Percentiles rank a stretch among this genome's conserved stretches.
Evolutionary conservation across 2,329 filamentous ascomycete genomes (phyloP).

Genomic region (Apiospora pterosperma): DNA sequence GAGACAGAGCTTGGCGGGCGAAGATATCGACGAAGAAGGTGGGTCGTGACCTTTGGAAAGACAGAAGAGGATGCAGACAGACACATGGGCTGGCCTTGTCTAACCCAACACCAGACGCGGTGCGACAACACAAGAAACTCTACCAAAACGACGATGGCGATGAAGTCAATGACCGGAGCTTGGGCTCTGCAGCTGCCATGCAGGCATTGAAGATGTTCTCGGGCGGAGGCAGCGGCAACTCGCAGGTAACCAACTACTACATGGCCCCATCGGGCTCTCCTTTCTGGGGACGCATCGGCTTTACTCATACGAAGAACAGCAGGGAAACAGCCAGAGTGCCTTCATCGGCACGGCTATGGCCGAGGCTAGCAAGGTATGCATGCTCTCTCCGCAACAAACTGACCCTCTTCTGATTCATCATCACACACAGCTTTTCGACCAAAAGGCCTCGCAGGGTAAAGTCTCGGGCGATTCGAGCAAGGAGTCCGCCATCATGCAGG

Average conservation of each 20-base stretch:
- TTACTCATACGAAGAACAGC: slow-evolving; percentile 13
- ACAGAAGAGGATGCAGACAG: not conserved
- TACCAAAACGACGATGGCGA: slow-evolving; percentile 55
- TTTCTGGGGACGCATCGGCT: not conserved
- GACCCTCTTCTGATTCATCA: slow-evolving; percentile 6
- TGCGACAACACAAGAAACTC: slow-evolving; percentile 71
- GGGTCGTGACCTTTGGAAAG: slow-evolving; percentile 1
- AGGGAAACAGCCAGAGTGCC: slow-evolving; percentile 64
- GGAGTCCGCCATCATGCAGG: slow-evolving; percentile 73
- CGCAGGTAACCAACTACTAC: slow-evolving; percentile 22
- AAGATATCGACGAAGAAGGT: slow-evolving; percentile 50
- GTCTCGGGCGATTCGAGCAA: slow-evolving; percentile 63
- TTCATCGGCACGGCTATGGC: slow-evolving; percentile 85
- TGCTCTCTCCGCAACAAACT: slow-evolving; percentile 3
- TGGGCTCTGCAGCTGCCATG: slow-evolving; percentile 74
- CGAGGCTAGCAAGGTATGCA: slow-evolving; percentile 71
- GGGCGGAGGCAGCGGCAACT: slow-evolving; percentile 44
- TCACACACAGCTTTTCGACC: slow-evolving; percentile 52
- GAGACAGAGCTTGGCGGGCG: slow-evolving; percentile 43
- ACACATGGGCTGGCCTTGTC: not conserved
- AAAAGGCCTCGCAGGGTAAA: slow-evolving; percentile 52
- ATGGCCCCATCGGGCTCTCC: not conserved
- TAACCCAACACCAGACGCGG: slow-evolving; percentile 50
- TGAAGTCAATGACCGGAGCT: slow-evolving; percentile 46
- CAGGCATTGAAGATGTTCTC: slow-evolving; percentile 80